Evolutionary conservation across 129 eudicot species (phyloP), one percentile per base, ranked within the genome.

Genomic region (Flaveria ramosissima): DNA sequence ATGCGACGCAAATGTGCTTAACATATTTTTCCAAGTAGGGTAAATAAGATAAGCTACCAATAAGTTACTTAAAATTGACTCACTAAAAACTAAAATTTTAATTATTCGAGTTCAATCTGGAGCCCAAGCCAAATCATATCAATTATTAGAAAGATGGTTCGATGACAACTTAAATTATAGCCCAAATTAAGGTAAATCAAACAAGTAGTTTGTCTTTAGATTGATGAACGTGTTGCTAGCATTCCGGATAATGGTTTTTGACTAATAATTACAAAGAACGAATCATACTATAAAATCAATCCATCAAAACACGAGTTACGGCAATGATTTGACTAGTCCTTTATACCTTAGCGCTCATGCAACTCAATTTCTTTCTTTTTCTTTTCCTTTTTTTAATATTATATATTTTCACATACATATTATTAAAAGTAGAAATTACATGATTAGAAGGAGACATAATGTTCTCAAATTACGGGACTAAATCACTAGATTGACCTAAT

Each of bases 401-500:
- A 32, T 32, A 32, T 66, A 21, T 39, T 21, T 48, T 36, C 32
- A 16, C 51, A 15, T 19, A 47, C 43, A 68, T 8, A 57, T 19
- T 42, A 48, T 72, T 36, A 63, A 63, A 71, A 15, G 77, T 21
- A 69, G 24, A 21, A 39, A 61, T 61, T 30, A 48, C 52, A 78
- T 78, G 74, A 80, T 65, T 80, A 53, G 39, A 73, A 64, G 70
- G 66, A 73, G 75, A 80, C 75, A 27, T 24, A 61, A 26, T 61
- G 19, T 61, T 61, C 68, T 26, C 19, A 26, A 61, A 61, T 61
- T 61, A 61, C 42, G 68, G 68, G 68, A 26, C 42, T 26, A 1
- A 13, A 61, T 61, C 68, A 61, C 41, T 61, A 61, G 27, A 14
- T 26, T 61, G 43, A 61, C 68, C 13, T 32, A 27, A 32, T 36